Conservation (phyloP, 2,329 filamentous ascomycete species). For the Cryphonectria carpinicola region DNA sequence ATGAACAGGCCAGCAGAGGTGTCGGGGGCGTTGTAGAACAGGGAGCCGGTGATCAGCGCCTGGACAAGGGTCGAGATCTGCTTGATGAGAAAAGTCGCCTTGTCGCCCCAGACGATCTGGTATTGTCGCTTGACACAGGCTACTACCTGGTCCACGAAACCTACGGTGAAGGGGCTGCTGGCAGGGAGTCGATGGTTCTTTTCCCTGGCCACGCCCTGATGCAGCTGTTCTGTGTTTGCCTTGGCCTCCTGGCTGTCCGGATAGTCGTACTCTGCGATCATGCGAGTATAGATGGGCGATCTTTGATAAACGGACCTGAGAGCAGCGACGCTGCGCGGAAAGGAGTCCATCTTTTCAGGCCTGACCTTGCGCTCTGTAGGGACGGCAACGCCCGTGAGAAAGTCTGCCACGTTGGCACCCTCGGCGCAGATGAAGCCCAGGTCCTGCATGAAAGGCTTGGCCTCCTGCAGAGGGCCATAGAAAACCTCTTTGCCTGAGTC, state of each 20-base stretch:
- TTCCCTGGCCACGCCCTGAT: conserved; percentile 54
- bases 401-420: conserved; percentile 68
- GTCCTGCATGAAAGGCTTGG: conserved; percentile 66
- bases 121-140: conserved; percentile 64
- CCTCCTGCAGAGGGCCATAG: conserved; percentile 63
- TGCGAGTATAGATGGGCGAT: conserved; percentile 52
- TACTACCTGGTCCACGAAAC: conserved; percentile 58
- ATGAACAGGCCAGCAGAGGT: conserved; percentile 64
- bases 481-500: conserved; percentile 69
- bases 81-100: conserved; percentile 65
- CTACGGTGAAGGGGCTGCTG: conserved; percentile 59
- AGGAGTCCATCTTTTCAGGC: conserved; percentile 42
- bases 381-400: conserved; percentile 66
- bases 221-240: conserved; percentile 56
- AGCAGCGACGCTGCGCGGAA: conserved; percentile 49
- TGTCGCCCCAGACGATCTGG: conserved; percentile 68
- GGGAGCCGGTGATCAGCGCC: conserved; percentile 65
- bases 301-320: conserved; percentile 56
- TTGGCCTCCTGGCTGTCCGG: conserved; percentile 53
- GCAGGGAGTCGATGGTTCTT: conserved; percentile 59
- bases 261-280: conserved; percentile 62
- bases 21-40: conserved; percentile 67
- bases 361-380: conserved; percentile 69
- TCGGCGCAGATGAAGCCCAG: conserved; percentile 66
- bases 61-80: conserved; percentile 61